Evolutionary conservation across 2,329 filamentous ascomycete species (phyloP), one percentile per base, ranked within the genome.

Genomic region (Calonectria pauciramosa): DNA sequence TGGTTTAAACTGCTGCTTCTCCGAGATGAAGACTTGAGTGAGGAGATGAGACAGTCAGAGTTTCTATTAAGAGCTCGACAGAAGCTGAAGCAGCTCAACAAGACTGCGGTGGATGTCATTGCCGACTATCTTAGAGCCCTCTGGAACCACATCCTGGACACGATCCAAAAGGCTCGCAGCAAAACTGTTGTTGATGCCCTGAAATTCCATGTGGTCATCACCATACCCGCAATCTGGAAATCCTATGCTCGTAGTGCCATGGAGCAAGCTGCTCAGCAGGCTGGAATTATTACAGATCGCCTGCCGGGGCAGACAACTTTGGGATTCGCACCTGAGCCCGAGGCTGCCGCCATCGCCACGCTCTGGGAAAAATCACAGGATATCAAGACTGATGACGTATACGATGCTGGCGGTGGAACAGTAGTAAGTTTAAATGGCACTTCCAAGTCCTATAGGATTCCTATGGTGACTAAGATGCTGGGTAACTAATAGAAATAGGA

Each of bases 1-100:
- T 73, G 68, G 68, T 71, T 70, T 20, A 73, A 73, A n/a, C 71
- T 71, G 8, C 26, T 71, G 6, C 67, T 70, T 20, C 23, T 73
- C 8, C 56, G 69, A 26, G 51, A 70, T 3, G 67, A 73, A 30
- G 71, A 73, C 14, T 36, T 71, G 26, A 23, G 36, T 4, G 26
- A 47, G 1, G 68, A 73, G 18, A 3, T 63, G 0, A 32, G 51
- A 7, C 16, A 26, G 1, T 73, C 49, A 28, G 67, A 70, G 8
- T 71, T 71, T n/a, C 41, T 73, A 4, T n/a, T 70, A 4, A 28
- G 56, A 3, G 59, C 67, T 20, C 49, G 38, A 7, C 66, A 38
- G 59, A 65, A 65, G 34, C n/a, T 65, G 1, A 38, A 16, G 5
- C 47, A 69, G 54, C 54, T 47, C 7, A 30, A 28, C 4, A 73